Conservation (phyloP, 805 yeast species). For the Clavispora carvajalis region DNA sequence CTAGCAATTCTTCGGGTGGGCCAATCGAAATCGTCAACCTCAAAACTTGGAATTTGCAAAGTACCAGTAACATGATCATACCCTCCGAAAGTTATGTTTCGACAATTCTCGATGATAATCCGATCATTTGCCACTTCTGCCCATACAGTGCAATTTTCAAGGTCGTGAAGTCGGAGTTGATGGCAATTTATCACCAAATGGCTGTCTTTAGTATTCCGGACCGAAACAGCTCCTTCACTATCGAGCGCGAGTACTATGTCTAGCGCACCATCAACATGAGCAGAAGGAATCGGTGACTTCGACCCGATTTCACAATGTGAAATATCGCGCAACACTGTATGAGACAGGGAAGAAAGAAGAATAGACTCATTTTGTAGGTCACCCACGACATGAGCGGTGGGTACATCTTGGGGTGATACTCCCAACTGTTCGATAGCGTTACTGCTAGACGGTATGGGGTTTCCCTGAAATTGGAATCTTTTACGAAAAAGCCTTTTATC, state of each 20-base stretch:
- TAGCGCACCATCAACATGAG: constrained; percentile 18
- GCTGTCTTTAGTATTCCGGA: constrained; percentile 12
- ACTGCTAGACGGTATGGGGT: constrained; percentile 17
- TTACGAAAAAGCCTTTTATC: constrained; percentile 10
- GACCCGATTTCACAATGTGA: neutral
- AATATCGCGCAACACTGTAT: neutral
- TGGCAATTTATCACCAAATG: constrained; percentile 11
- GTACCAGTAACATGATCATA: neutral
- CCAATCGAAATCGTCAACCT: constrained; percentile 14
- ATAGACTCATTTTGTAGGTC: neutral
- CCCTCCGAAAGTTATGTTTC: constrained; percentile 5
- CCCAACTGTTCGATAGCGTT: neutral
- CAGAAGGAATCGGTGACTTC: constrained; percentile 8
- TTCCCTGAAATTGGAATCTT: constrained; percentile 25
- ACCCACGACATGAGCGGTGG: neutral
- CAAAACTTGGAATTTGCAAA: neutral
- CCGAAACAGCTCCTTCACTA: constrained; percentile 27
- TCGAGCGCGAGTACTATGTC: constrained; percentile 14
- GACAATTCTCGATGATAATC: constrained; percentile 29
- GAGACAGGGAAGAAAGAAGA: neutral
- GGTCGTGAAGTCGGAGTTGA: constrained; percentile 15
- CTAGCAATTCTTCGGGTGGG: constrained; percentile 4
- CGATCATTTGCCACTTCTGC: constrained; percentile 18
- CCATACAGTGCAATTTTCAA: constrained; percentile 11
- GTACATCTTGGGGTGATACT: neutral